Evolutionary conservation across 1,284 basidiomycete species (phyloP), one percentile per base, ranked within the genome.

Genomic region (Boletus semigastroideus): DNA sequence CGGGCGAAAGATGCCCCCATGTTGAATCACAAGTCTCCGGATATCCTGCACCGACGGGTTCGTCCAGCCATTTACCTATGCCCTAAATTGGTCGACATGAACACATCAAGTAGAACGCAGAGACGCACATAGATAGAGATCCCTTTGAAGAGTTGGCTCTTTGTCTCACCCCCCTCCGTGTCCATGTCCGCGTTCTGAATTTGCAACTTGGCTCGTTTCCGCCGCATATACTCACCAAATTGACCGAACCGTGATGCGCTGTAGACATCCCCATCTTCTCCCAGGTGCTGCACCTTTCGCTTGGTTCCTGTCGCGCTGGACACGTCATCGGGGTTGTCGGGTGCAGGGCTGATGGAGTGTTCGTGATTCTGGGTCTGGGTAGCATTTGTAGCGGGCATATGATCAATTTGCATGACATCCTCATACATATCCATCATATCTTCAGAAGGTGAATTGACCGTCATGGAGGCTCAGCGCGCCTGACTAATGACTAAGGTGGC

Each of bases 151-250:
- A 95, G 80, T 51, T 73, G 72, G n/a, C 76, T 77, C 42, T 71
- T 70, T 46, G 50, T 61, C 8, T 59, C 59, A 0, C 57, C 56
- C 22, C 54, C 42, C 1, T 61, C 65, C 4, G 65, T 60, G 27
- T 76, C 78, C 42, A 92, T 75, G 54, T 81, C 78, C 4, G 76
- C 68, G 58, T 94, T 94, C 71, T 95, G 92, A 12, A 92, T 84
- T 64, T 94, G 91, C 41, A 96, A 68, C 67, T 98, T 98, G 43
- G 87, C 85, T 2, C 95, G 83, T 72, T 98, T 98, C 60, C 94
- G 78, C 12, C 78, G 72, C 89, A 96, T 90, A 66, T 97, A 98
- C 59, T 93, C 86, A 7, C 86, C 88, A 59, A 87, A 90, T 13
- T 85, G 84, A 16, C 92, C 93, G 64, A 96, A 98, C 19, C 76